Conservation (phyloP, 2,329 filamentous ascomycete species). For the Curvularia verruculosa region DNA sequence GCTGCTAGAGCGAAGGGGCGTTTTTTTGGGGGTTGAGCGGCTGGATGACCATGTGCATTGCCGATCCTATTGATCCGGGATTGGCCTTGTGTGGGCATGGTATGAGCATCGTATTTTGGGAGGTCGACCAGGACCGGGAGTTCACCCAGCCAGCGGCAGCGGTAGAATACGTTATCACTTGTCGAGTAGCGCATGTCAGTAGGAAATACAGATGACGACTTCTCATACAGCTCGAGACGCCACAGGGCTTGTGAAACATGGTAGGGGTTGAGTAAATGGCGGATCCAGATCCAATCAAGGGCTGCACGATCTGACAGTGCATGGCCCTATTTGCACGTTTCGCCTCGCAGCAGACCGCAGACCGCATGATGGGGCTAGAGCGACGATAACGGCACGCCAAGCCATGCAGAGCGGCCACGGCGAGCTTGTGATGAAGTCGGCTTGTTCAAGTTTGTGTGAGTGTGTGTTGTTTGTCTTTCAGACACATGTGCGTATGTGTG, state of each 20-base stretch:
- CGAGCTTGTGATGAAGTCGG: conserved; percentile 1
- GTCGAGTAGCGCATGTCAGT: background rate
- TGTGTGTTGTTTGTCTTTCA: no score
- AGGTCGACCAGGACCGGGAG: background rate
- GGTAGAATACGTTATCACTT: background rate
- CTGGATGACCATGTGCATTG: conserved; percentile 10
- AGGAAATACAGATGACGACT: background rate
- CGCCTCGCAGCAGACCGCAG: conserved; percentile 22
- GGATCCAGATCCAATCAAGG: conserved; percentile 35
- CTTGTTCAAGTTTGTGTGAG: background rate
- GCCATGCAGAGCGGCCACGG: conserved; percentile 17
- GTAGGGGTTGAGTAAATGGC: conserved; percentile 27
- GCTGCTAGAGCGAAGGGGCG: background rate
- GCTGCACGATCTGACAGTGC: conserved; percentile 34
- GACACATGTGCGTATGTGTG: no score
- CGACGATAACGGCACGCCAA: conserved; percentile 30
- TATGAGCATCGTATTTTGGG: background rate
- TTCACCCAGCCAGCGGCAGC: background rate
- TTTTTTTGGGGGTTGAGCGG: conserved; percentile 1
- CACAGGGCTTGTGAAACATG: conserved; percentile 17
- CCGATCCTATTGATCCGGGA: conserved; percentile 7
- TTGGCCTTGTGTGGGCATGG: background rate
- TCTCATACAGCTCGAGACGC: conserved; percentile 8
- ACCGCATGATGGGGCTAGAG: conserved; percentile 22
- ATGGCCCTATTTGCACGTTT: conserved; percentile 31